These are phyloP conservation scores for Clitocybe nebularis DNA, from an alignment of 1,284 basidiomycete genomes.

Conservation along the genomic window DNA sequence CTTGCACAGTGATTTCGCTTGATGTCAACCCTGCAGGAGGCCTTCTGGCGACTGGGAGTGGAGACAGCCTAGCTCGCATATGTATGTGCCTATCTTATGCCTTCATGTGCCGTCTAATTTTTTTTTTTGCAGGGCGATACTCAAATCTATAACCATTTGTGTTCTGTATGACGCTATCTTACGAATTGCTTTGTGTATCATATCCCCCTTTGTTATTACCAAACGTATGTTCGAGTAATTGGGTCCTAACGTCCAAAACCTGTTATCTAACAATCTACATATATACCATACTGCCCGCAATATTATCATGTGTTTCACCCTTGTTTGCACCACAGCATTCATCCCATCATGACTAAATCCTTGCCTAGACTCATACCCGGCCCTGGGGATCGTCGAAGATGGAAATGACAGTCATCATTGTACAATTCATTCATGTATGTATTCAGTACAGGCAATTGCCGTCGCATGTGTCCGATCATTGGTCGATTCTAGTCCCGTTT, in stretches of 20 bases:
- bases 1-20: conserved; percentile 11
- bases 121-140: conserved; percentile 5
- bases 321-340: too few relatives aligned
- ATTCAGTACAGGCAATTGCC: neutral
- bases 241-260: too few relatives aligned
- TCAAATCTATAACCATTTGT: neutral
- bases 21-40: conserved; percentile 11
- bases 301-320: too few relatives aligned
- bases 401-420: too few relatives aligned
- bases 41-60: conserved; percentile 11
- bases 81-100: conserved; percentile 3
- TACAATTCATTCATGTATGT: neutral
- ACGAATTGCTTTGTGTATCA: neutral
- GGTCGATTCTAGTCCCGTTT: conserved; percentile 33
- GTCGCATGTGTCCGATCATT: conserved; percentile 8
- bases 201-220: neutral
- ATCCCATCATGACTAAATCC: too few relatives aligned
- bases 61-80: conserved; percentile 12
- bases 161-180: neutral
- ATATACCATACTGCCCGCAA: too few relatives aligned
- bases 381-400: too few relatives aligned
- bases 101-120: neutral
- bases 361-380: too few relatives aligned
- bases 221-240: conserved; percentile 1
- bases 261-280: too few relatives aligned